Conservation (phyloP, 176 grass and related monocot species). For the Luzula sylvatica region DNA sequence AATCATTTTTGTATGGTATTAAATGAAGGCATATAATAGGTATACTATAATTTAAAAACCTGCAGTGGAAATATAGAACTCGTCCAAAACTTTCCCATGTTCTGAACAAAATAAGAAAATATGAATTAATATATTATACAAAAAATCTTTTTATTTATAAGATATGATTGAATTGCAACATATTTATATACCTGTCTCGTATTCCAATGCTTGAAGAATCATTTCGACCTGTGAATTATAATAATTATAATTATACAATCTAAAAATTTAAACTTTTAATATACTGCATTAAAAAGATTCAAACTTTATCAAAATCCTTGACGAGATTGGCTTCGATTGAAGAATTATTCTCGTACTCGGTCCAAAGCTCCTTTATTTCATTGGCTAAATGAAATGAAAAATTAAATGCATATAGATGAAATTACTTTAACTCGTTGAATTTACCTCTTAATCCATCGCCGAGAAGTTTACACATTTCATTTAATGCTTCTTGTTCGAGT, state of each 20-base stretch:
- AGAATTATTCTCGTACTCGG: slow-evolving; percentile 92
- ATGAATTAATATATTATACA: slow-evolving; percentile 12
- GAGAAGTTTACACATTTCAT: slow-evolving; percentile 90
- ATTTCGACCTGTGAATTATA: slow-evolving; percentile 76
- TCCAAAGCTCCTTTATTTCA: slow-evolving; percentile 82
- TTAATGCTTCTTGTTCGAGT: slow-evolving; percentile 62
- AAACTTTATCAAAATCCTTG: slow-evolving; percentile 98
- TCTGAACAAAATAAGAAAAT: slow-evolving; percentile 35
- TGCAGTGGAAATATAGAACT: slow-evolving; percentile 91
- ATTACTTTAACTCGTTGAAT: not conserved
- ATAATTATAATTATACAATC: slow-evolving; percentile 10
- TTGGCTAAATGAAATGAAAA: slow-evolving; percentile 46
- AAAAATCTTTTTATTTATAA: not conserved
- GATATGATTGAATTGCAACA: not conserved
- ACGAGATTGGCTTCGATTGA: slow-evolving; percentile 90
- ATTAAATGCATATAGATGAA: not conserved
- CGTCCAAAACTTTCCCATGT: slow-evolving; percentile 85
- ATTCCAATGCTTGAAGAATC: slow-evolving; percentile 99
- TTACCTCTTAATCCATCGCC: slow-evolving; percentile 66
- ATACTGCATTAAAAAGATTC: not conserved
- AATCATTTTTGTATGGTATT: no score
- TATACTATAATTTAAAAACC: slow-evolving; percentile 41
- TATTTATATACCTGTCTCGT: slow-evolving; percentile 58
- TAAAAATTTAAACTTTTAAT: not conserved
- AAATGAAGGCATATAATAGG: no score